Evolutionary conservation across 345 rosid genomes (phyloP).

Genomic region (Angophora floribunda): DNA sequence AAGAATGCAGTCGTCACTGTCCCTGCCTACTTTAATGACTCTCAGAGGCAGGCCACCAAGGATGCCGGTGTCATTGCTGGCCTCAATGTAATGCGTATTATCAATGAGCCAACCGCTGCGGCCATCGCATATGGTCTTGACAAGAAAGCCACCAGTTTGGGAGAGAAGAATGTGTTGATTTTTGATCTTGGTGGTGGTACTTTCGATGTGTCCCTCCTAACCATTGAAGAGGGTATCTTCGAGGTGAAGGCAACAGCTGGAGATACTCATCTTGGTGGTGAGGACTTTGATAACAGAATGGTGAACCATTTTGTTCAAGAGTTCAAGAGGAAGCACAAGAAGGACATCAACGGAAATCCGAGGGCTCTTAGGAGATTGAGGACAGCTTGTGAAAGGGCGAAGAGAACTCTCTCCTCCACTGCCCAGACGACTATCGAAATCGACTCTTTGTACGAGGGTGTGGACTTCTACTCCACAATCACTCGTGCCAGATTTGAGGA

Average conservation of each 20-base stretch:
- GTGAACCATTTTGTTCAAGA: constrained; percentile 70
- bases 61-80: constrained; percentile 72
- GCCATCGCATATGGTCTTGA: constrained; percentile 77
- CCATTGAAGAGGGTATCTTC: constrained; percentile 67
- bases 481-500: constrained; percentile 70
- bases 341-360: constrained; percentile 56
- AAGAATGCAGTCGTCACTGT: constrained; percentile 72
- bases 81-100: constrained; percentile 63
- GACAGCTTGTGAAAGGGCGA: constrained; percentile 63
- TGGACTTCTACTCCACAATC: constrained; percentile 56
- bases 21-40: constrained; percentile 68
- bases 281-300: constrained; percentile 66
- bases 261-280: constrained; percentile 74
- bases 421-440: constrained; percentile 64
- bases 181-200: constrained; percentile 70
- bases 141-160: constrained; percentile 58
- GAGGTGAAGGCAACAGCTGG: constrained; percentile 78
- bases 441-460: constrained; percentile 60
- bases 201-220: constrained; percentile 61
- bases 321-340: constrained; percentile 65
- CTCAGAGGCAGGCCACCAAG: constrained; percentile 65
- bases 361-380: constrained; percentile 69
- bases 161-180: constrained; percentile 63
- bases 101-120: constrained; percentile 75
- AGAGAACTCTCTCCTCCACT: constrained; percentile 60